Evolutionary conservation across 495 filamentous ascomycete genomes (phyloP).

Genomic region (Penicillium lagena): DNA sequence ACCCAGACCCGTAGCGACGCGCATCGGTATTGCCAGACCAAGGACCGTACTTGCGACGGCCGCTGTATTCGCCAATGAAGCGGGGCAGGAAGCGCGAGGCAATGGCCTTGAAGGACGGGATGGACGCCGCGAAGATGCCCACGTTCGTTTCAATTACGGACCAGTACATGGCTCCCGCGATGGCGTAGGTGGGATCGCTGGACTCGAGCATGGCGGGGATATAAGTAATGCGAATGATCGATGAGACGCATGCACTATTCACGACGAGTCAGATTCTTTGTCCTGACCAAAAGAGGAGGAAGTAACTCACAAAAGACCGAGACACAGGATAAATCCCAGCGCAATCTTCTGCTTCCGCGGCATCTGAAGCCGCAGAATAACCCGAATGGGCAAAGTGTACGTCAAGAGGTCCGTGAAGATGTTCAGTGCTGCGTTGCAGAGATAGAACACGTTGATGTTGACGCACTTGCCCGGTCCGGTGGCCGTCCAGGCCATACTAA

Average conservation of each 20-base stretch:
- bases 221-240: constrained; percentile 37
- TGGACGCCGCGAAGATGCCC: constrained; percentile 33
- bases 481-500: constrained; percentile 25
- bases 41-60: constrained; percentile 19
- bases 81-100: constrained; percentile 33
- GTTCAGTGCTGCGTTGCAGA: constrained; percentile 41
- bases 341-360: constrained; percentile 31
- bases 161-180: constrained; percentile 39
- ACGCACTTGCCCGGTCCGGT: constrained; percentile 32
- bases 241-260: constrained; percentile 31
- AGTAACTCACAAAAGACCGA: constrained; percentile 34
- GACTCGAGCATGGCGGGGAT: constrained; percentile 32
- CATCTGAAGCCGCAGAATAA: constrained; percentile 29
- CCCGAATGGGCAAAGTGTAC: constrained; percentile 39
- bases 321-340: constrained; percentile 27
- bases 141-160: constrained; percentile 39
- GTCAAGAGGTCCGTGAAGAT: constrained; percentile 48
- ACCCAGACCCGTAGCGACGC: constrained; percentile 20
- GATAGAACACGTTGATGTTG: constrained; percentile 39
- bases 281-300: neutral
- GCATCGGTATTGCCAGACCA: constrained; percentile 17
- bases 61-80: constrained; percentile 33
- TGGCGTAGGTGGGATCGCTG: constrained; percentile 29
- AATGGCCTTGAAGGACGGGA: constrained; percentile 38
- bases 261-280: neutral